A percentile compares a stretch with the other conserved stretches of the same genome.
phyloP scores from a whole-genome alignment of 2,329 filamentous ascomycete species.

The Nothopassalora personata region DNA sequence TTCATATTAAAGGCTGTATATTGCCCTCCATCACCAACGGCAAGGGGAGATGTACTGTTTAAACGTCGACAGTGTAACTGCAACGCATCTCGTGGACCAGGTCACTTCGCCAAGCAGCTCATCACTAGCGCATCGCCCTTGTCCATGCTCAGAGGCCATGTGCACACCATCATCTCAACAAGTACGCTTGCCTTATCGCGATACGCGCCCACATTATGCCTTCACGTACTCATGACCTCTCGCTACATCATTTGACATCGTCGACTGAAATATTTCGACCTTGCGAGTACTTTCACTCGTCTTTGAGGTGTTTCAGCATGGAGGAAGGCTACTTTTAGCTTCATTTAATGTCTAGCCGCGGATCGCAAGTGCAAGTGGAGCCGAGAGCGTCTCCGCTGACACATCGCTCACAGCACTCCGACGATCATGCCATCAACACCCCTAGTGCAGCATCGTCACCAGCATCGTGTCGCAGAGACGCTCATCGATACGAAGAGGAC shows the following conservation, averaged over 20 bases:
- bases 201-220: background rate
- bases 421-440: constrained; percentile 2
- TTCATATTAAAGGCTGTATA: background rate
- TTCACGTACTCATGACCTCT: background rate
- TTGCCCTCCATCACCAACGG: background rate
- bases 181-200: background rate
- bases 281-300: too few relatives aligned
- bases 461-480: constrained; percentile 26
- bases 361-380: background rate
- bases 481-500: background rate
- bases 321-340: background rate
- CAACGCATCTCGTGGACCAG: background rate
- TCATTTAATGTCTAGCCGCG: background rate
- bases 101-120: background rate
- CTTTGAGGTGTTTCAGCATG: background rate
- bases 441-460: constrained; percentile 13
- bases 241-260: background rate
- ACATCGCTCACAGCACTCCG: background rate
- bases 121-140: background rate
- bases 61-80: background rate
- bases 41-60: too few relatives aligned
- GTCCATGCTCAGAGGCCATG: background rate
- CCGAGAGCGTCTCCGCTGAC: background rate
- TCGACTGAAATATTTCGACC: background rate
- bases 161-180: constrained; percentile 1